Percentiles rank a stretch among this genome's conserved stretches.
Evolutionary conservation across 805 yeast species (phyloP).

Genomic region (Wickerhamomyces alni): DNA sequence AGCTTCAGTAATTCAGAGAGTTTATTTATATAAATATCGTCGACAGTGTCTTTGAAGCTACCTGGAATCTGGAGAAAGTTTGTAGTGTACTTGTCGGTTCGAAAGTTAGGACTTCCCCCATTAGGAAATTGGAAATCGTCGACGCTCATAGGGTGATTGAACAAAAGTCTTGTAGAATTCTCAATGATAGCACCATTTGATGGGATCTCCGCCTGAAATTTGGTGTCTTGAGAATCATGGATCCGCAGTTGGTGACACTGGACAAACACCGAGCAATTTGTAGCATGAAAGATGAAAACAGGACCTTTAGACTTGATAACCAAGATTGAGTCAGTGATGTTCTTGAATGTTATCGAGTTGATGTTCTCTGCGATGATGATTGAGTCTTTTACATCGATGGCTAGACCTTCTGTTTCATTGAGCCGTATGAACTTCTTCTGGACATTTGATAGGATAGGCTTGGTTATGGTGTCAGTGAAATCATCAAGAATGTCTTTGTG

Average conservation of each 20-base stretch:
- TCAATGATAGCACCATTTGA: conserved; percentile 17
- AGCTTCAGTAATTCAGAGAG: not conserved
- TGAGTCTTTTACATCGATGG: conserved; percentile 7
- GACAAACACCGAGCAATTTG: conserved; percentile 10
- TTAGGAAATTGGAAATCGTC: conserved; percentile 21
- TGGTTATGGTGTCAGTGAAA: not conserved
- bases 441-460: not conserved
- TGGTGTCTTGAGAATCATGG: conserved; percentile 9
- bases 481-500: not conserved
- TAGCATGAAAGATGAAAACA: conserved; percentile 9
- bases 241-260: conserved; percentile 20
- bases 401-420: conserved; percentile 1
- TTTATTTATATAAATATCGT: not conserved
- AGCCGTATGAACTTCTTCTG: not conserved
- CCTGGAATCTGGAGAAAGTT: not conserved
- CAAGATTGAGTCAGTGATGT: conserved; percentile 8
- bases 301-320: conserved; percentile 12
- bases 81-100: not conserved
- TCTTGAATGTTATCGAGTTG: conserved; percentile 9
- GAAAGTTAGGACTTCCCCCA: conserved; percentile 15
- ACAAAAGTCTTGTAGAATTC: conserved; percentile 8
- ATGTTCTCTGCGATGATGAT: conserved; percentile 5
- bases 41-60: not conserved
- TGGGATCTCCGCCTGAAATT: conserved; percentile 4
- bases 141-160: conserved; percentile 9